phyloP scores from a whole-genome alignment of 192 early-diverging fungal species.

The Umbelopsis vinacea region DNA sequence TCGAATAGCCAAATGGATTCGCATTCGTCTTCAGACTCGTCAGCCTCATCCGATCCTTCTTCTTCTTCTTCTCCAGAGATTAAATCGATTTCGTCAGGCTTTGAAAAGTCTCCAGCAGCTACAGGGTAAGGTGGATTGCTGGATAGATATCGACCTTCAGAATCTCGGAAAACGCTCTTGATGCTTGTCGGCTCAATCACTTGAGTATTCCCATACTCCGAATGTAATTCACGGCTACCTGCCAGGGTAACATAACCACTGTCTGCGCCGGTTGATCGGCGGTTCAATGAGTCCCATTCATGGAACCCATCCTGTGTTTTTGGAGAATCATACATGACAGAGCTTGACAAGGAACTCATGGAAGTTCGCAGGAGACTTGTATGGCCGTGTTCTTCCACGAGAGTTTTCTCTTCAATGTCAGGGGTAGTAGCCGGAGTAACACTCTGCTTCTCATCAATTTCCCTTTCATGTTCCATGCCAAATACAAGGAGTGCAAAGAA shows the following conservation, averaged over 20 bases:
- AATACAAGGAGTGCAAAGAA: conserved; percentile 14
- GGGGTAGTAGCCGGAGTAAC: background rate
- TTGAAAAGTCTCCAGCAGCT: background rate
- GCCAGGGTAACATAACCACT: conserved; percentile 2
- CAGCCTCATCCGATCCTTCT: background rate
- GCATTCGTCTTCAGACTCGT: conserved; percentile 16
- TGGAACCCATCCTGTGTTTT: conserved; percentile 3
- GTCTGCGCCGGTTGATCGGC: background rate
- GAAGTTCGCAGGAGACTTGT: background rate
- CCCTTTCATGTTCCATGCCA: background rate
- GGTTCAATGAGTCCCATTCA: background rate
- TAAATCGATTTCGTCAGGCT: background rate
- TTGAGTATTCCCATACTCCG: background rate
- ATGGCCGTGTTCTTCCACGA: background rate
- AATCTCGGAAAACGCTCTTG: conserved; percentile 11
- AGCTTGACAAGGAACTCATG: background rate
- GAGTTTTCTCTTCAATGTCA: conserved; percentile 15
- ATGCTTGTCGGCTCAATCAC: conserved; percentile 1
- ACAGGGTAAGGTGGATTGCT: background rate
- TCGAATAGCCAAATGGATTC: conserved; percentile 25
- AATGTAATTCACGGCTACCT: background rate
- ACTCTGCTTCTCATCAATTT: background rate
- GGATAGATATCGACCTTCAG: conserved; percentile 14
- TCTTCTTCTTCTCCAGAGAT: background rate
- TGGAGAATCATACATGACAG: background rate